phyloP scores from a whole-genome alignment of 2,329 filamentous ascomycete genomes.

The Ophiostoma ips region DNA sequence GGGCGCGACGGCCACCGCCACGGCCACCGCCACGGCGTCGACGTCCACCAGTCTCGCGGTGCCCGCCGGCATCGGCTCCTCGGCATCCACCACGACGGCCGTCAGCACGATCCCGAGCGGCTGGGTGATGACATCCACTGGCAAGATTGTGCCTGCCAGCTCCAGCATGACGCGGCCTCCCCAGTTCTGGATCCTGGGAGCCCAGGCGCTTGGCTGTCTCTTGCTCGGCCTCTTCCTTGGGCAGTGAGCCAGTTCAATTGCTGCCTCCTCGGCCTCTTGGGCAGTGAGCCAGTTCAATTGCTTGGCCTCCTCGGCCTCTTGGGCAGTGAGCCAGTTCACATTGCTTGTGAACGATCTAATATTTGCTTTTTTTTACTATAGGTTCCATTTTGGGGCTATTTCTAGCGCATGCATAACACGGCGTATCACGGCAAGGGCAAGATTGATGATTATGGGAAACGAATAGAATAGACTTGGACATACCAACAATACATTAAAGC shows the following conservation, averaged over 20 bases:
- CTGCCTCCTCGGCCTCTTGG: too few relatives aligned
- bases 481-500: not conserved
- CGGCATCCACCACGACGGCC: conserved; percentile 34
- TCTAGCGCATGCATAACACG: not conserved
- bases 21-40: conserved; percentile 38
- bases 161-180: conserved; percentile 32
- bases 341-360: too few relatives aligned
- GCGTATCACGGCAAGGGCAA: not conserved
- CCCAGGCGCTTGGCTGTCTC: conserved; percentile 31
- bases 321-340: too few relatives aligned
- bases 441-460: not conserved
- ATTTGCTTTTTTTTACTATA: not conserved
- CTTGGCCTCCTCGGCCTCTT: too few relatives aligned
- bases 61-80: not conserved
- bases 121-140: conserved; percentile 66
- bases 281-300: too few relatives aligned
- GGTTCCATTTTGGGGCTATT: not conserved
- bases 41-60: not conserved
- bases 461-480: not conserved
- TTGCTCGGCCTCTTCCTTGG: conserved; percentile 8
- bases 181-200: conserved; percentile 36
- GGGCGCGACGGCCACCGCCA: conserved; percentile 39
- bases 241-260: too few relatives aligned
- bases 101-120: conserved; percentile 53
- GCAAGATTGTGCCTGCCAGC: conserved; percentile 64